Evolutionary conservation across 768 basidiomycete genomes (phyloP), one percentile per base, ranked within the genome.

Genomic region (Cantharellus anzutake): DNA sequence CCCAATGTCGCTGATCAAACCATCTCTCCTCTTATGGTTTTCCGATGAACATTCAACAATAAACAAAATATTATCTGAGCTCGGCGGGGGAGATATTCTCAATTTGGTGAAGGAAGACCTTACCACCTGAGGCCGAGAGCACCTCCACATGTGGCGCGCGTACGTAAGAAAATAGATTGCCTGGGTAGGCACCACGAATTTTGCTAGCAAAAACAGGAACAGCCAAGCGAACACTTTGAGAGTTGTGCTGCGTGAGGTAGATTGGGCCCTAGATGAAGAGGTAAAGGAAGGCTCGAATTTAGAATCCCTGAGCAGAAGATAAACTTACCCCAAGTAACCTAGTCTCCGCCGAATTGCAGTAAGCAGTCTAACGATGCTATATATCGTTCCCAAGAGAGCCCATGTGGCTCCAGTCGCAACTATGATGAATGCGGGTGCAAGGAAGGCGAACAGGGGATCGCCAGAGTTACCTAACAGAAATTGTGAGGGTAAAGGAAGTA

Each of bases 381-480:
- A 37, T 7, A 55, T 7, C 7, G 38, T 55, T 7, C 52, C 37
- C 52, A 44, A 48, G n/a, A 51, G 35, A 40, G 55, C 37, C 55
- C 56, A 34, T 20, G 58, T 44, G 42, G 62, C 53, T 20, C 56
- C 56, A 38, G 48, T 60, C 3, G 79, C 75, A 34, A 80, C 67
- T n/a, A 79, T 67, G 5, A 86, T 67, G 35, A 85, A 64, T 4
- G 82, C 61, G 0, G 80, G 76, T 4, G 81, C 80, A 59, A 89
- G 68, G 1, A 71, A 68, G 4, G 76, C 70, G 48, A 83, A 74
- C 37, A 74, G 61, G 1, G 69, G 61, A 51, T 77, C 72, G 38
- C 82, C 80, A 5, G 69, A 67, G 60, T 79, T 80, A 0, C 88
- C 87, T 3, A 88, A 73, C 66, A 78, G 78, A 52, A 74, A 72